Percentiles rank a stretch among this genome's conserved stretches.
These are phyloP conservation scores for Coniochaeta prunicola DNA, from an alignment of 2,329 filamentous ascomycete genomes.

Conservation along the genomic window DNA sequence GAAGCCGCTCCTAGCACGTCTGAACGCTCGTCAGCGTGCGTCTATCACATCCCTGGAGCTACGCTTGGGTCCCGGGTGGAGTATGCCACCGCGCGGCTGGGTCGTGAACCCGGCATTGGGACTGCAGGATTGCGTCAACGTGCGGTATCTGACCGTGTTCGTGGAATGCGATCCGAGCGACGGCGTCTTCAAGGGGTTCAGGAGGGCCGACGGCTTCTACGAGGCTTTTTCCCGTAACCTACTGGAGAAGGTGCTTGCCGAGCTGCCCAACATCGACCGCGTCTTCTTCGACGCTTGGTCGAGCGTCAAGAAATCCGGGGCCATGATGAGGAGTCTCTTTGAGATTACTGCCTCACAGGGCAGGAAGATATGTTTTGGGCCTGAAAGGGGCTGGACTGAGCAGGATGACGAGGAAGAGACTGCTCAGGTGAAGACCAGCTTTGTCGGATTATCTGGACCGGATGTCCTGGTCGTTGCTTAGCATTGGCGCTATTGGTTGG, in stretches of 20 bases:
- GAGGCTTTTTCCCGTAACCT: conserved; percentile 57
- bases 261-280: conserved; percentile 46
- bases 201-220: conserved; percentile 60
- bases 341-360: conserved; percentile 39
- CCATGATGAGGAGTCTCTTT: conserved; percentile 56
- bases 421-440: not conserved
- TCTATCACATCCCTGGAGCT: conserved; percentile 60
- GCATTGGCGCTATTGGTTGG: not conserved
- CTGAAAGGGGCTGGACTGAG: conserved; percentile 58
- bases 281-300: conserved; percentile 66
- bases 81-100: conserved; percentile 62
- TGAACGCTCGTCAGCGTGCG: conserved; percentile 53
- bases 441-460: not conserved
- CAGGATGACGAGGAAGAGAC: conserved; percentile 32
- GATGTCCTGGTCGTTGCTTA: conserved; percentile 5
- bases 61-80: conserved; percentile 67
- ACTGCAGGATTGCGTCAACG: conserved; percentile 51
- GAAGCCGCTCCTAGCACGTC: conserved; percentile 60
- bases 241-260: conserved; percentile 47
- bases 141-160: conserved; percentile 57
- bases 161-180: conserved; percentile 67
- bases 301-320: conserved; percentile 56
- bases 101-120: conserved; percentile 59
- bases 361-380: conserved; percentile 58
- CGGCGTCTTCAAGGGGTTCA: conserved; percentile 59